These are phyloP conservation scores for Dictyostelium intermedium DNA, from an alignment of 78 protist genomes.

Conservation along the genomic window DNA sequence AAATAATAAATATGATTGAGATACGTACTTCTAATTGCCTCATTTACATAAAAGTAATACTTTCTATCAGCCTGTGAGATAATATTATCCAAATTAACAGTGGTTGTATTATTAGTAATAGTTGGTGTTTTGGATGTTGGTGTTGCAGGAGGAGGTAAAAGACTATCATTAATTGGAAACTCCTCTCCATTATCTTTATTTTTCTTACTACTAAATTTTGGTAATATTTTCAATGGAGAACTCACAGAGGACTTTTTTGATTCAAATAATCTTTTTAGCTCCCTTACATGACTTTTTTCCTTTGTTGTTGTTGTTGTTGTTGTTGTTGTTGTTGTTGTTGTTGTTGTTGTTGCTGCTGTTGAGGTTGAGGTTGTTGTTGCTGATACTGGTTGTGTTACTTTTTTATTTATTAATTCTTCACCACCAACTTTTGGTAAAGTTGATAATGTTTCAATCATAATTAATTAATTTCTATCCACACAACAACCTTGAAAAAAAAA, in stretches of 20 bases:
- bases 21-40: constrained; percentile 70
- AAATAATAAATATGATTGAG: neutral
- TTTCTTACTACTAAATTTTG: neutral
- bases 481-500: neutral
- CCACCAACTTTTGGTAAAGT: neutral
- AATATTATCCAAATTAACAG: constrained; percentile 5
- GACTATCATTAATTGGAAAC: neutral
- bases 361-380: no score
- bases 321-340: no score
- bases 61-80: constrained; percentile 60
- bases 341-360: no score
- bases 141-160: neutral
- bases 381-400: neutral
- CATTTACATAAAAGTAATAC: constrained; percentile 70
- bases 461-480: neutral
- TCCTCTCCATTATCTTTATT: neutral
- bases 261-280: constrained; percentile 72
- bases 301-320: neutral
- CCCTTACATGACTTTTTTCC: constrained; percentile 56
- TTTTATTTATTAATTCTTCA: neutral
- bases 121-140: neutral
- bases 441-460: neutral
- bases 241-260: constrained; percentile 21
- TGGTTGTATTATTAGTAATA: neutral
- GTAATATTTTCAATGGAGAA: neutral